A percentile compares a stretch with the other conserved stretches of the same genome.
Evolutionary conservation across 495 filamentous ascomycete species (phyloP).

Genomic region (Penicillium soppii): DNA sequence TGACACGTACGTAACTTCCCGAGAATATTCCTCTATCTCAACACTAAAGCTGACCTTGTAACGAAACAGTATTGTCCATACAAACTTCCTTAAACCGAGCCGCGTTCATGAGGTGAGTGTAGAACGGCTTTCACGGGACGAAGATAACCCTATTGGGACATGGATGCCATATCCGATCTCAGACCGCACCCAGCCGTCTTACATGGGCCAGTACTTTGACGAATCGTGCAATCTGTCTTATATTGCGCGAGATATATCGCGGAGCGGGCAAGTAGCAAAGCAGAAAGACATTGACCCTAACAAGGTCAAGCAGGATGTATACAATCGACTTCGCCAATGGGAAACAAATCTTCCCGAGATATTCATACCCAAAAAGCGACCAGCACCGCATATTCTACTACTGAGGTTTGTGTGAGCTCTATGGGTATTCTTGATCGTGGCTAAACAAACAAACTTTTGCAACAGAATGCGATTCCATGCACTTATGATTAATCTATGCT

Average conservation of each 20-base stretch:
- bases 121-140: constrained; percentile 13
- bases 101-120: constrained; percentile 24
- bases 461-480: constrained; percentile 35
- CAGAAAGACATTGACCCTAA: constrained; percentile 1
- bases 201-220: constrained; percentile 31
- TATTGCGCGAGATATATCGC: constrained; percentile 30
- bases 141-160: background rate
- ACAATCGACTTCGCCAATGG: constrained; percentile 24
- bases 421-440: background rate
- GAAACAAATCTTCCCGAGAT: constrained; percentile 11
- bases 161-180: constrained; percentile 30
- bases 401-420: constrained; percentile 21
- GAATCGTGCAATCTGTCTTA: constrained; percentile 30
- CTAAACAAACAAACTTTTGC: background rate
- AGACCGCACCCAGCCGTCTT: constrained; percentile 12
- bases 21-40: background rate
- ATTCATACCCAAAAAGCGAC: constrained; percentile 14
- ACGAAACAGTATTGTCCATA: constrained; percentile 29
- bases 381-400: constrained; percentile 30
- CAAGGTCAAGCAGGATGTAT: constrained; percentile 18
- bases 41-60: background rate
- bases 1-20: constrained; percentile 26
- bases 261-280: background rate
- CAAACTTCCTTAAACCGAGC: constrained; percentile 30
- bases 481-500: constrained; percentile 27